A percentile compares a stretch with the other conserved stretches of the same genome.
Conservation (phyloP, 2,329 filamentous ascomycete genomes). For the Alternaria postmessia region DNA sequence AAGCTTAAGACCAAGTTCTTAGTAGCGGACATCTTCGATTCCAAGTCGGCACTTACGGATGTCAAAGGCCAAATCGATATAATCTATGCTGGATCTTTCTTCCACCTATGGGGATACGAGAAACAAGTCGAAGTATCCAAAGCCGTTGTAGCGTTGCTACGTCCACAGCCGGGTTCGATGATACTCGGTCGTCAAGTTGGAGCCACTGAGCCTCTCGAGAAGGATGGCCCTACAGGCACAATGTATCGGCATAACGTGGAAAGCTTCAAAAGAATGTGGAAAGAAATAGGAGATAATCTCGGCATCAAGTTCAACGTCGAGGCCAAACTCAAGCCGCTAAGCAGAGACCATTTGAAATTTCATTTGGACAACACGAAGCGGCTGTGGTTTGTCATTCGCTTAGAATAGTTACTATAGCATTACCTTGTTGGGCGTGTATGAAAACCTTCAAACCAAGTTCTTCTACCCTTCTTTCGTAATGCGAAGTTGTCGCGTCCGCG, state of each 20-base stretch:
- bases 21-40: conserved; percentile 58
- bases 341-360: conserved; percentile 17
- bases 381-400: conserved; percentile 33
- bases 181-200: conserved; percentile 64
- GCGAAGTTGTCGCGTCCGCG: background rate
- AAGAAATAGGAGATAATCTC: conserved; percentile 46
- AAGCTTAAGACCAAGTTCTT: conserved; percentile 60
- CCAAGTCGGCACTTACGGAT: conserved; percentile 34
- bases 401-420: conserved; percentile 20
- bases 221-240: conserved; percentile 21
- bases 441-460: background rate
- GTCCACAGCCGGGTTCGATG: conserved; percentile 54
- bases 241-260: conserved; percentile 47
- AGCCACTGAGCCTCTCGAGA: conserved; percentile 28
- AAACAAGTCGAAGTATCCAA: conserved; percentile 44
- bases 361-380: conserved; percentile 25
- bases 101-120: conserved; percentile 53
- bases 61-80: conserved; percentile 48
- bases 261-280: conserved; percentile 51
- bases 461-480: background rate
- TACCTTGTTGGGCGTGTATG: background rate
- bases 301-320: conserved; percentile 36
- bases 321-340: conserved; percentile 21
- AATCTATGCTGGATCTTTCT: conserved; percentile 53
- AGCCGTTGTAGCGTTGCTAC: conserved; percentile 44